phyloP scores from a whole-genome alignment of 2,329 filamentous ascomycete species.

The Trichoderma afroharzianum region DNA sequence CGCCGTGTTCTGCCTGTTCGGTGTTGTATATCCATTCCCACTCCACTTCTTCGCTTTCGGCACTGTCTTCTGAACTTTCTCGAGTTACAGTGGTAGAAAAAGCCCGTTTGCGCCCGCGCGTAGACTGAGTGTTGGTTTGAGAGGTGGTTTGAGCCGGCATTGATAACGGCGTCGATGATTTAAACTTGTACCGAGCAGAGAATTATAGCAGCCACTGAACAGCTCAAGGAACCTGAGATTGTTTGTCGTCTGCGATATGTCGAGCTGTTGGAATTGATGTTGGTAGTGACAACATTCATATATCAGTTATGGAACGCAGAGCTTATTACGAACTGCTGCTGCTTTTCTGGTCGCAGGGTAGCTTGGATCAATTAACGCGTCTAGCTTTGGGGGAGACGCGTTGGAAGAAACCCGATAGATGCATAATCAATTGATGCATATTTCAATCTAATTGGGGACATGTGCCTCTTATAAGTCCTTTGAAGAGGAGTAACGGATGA shows the following conservation, averaged over 20 bases:
- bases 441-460: background rate
- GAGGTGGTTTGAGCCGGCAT: slow-evolving; percentile 27
- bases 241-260: background rate
- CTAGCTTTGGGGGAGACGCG: slow-evolving; percentile 26
- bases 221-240: background rate
- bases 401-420: slow-evolving; percentile 15
- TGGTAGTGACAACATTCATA: background rate
- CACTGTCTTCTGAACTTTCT: slow-evolving; percentile 87
- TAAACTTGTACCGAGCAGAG: background rate
- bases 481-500: background rate
- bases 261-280: background rate
- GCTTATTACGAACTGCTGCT: background rate
- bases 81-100: slow-evolving; percentile 26
- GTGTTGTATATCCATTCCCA: slow-evolving; percentile 75
- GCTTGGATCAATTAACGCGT: slow-evolving; percentile 27
- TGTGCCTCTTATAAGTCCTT: background rate
- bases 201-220: background rate
- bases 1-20: slow-evolving; percentile 30
- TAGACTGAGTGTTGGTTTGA: slow-evolving; percentile 22
- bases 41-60: slow-evolving; percentile 65
- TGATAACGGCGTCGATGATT: slow-evolving; percentile 16
- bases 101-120: slow-evolving; percentile 20
- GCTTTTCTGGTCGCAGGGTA: background rate
- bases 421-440: slow-evolving; percentile 15
- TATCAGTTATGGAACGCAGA: background rate